Base-by-base conservation (phyloP, 164 flowering plant species). In the Santalum album region DNA sequence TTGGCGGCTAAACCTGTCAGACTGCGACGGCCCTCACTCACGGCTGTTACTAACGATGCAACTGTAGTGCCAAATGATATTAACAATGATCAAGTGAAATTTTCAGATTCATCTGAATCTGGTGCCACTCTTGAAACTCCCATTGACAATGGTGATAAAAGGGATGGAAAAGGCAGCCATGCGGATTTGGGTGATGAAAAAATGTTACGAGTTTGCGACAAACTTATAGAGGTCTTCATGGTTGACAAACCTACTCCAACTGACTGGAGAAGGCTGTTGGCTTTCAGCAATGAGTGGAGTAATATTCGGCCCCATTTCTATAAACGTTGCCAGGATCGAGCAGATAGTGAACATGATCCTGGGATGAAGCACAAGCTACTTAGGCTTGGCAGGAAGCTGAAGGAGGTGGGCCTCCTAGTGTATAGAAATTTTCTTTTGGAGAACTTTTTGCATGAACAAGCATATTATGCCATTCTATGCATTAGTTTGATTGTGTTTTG, bases 181-280 rank as follows among this genome's bases (percentile, higher is more conserved):
- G 71, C 59, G n/a, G 47, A 36, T 23, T 39, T 65, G 38, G 83
- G 68, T 46, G 75, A 71, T 7, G 20, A 36, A 7, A 76, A 74
- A 69, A 82, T 89, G 96, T 49, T 64, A n/a, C 72, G 75, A 53
- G 77, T 85, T 54, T 87, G 85, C 51, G 84, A 94, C 61, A 87
- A 87, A 60, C 67, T 94, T 26, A 90, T 94, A 61, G 92, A 68
- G 22, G 84, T 86, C 47, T 94, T 94, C 71, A 61, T 90, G 96
- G 90, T 94, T 52, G 97, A 94, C 66, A 90, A 85, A 72, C 95
- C 95, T 25, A 73, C 75, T 12, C 79, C 96, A 23, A 71, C 80
- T 19, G 99, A 94, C 51, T 94, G 97, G 99, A 89, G 99, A 71
- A 82, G 72, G 69, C 59, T 89, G 53, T 54, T 92, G 55, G 84